phyloP scores from a whole-genome alignment of 2,329 filamentous ascomycete species.

The Grosmannia clavigera region DNA sequence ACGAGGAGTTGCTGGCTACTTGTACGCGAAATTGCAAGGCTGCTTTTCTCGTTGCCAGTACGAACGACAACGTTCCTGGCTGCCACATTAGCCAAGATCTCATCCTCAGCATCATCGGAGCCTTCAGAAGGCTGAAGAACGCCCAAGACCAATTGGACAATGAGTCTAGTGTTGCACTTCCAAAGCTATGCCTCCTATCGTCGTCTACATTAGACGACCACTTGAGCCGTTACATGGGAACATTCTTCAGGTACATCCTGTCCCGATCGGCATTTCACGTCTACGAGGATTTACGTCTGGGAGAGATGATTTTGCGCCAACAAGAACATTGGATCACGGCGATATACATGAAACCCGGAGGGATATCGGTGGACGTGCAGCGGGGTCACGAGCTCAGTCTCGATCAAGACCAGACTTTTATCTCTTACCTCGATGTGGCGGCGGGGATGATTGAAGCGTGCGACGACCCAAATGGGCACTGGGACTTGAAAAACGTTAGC shows the following conservation, averaged over 20 bases:
- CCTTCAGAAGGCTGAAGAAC: constrained; percentile 16
- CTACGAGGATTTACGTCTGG: constrained; percentile 23
- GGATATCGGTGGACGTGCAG: constrained; percentile 21
- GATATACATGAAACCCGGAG: constrained; percentile 31
- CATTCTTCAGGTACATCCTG: constrained; percentile 18
- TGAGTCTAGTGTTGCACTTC: constrained; percentile 8
- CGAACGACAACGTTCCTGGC: constrained; percentile 31
- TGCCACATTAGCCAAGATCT: constrained; percentile 24
- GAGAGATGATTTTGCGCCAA: constrained; percentile 24
- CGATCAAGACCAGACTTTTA: constrained; percentile 22
- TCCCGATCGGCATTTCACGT: constrained; percentile 20
- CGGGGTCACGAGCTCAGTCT: constrained; percentile 28
- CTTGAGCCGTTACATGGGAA: constrained; percentile 20
- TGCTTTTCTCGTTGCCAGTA: constrained; percentile 27
- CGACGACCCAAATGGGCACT: constrained; percentile 19
- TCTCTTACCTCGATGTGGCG: constrained; percentile 31
- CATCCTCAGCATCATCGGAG: constrained; percentile 22
- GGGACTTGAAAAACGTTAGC: constrained; percentile 8
- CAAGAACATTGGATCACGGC: constrained; percentile 24
- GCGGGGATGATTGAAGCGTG: constrained; percentile 36
- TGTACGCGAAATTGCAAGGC: constrained; percentile 24
- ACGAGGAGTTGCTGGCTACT: constrained; percentile 22
- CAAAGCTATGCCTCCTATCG: constrained; percentile 29
- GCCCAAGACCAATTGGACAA: constrained; percentile 11
- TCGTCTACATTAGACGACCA: constrained; percentile 28